Evolutionary conservation across 352 stramenopile genomes (phyloP), one percentile per base, ranked within the genome.

Genomic region (Phytophthora macrochlamydospora): DNA sequence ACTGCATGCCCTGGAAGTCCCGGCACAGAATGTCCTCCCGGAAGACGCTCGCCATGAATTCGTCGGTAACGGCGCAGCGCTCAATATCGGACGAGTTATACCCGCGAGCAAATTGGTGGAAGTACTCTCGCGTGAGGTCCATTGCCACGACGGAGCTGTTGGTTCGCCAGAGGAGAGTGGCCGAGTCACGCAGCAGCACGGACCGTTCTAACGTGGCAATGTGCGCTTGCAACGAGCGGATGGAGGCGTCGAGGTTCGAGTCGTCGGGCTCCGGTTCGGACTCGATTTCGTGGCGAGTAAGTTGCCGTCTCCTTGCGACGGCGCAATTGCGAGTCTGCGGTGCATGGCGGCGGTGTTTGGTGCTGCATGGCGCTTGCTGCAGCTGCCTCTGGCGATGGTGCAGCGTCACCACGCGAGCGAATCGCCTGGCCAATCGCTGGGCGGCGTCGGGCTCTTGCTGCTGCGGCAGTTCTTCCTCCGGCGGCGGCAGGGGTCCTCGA

Each of bases 111-210:
- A 88, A 79, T 44, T 79, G 76, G n/a, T 56, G 33, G 51, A 87
- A 81, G 53, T 85, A 88, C 56, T 87, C 67, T 5, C 69, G 65
- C 11, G 65, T 79, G 31, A 80, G 56, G 7, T 78, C 72, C 31
- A 87, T 43, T 3, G 79, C 78, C 13, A 73, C 68, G n/a, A 53
- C 67, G 2, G 66, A 71, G 38, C 67, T 74, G 56, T 90, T 88
- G 30, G 65, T 53, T 35, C 76, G 71, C 71, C 74, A 86, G 13
- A 74, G 58, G 4, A 86, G 11, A 11, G 65, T 31, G 51, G 65
- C 43, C 40, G 81, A 81, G 54, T 87, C 78, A 2, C 59, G 57
- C 42, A 90, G 68, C 31, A 76, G 57, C 42, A 62, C 53, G 28
- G 74, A 69, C 9, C 76, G 75, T 62, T 90, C 78, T 18, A 83